Conservation (phyloP, 2,329 filamentous ascomycete genomes). For the Sclerotiophoma versabilis region DNA sequence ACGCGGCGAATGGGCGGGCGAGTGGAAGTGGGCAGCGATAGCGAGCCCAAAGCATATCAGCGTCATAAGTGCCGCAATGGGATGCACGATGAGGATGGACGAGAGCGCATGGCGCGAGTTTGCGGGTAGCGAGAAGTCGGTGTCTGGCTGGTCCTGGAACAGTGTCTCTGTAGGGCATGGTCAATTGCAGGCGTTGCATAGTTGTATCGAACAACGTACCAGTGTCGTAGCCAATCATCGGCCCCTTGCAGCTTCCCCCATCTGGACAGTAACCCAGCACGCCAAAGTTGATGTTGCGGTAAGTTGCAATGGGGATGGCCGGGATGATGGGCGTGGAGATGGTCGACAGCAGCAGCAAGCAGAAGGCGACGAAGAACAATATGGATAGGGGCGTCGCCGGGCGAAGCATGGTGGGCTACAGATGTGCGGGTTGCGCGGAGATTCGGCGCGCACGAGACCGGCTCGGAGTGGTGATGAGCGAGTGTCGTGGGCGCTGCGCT, state of each 20-base stretch:
- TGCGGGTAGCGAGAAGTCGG: conserved; percentile 70
- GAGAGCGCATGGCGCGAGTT: conserved; percentile 74
- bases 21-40: conserved; percentile 82
- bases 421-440: conserved; percentile 29
- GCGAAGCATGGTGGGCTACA: conserved; percentile 73
- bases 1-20: conserved; percentile 85
- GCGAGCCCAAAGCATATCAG: conserved; percentile 85
- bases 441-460: conserved; percentile 41
- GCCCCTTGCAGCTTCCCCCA: conserved; percentile 66
- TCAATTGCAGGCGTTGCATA: conserved; percentile 21
- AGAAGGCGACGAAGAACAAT: conserved; percentile 85
- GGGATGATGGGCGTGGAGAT: conserved; percentile 92
- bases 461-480: conserved; percentile 29
- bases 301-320: conserved; percentile 81
- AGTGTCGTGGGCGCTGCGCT: conserved; percentile 18
- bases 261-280: conserved; percentile 88
- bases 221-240: conserved; percentile 85
- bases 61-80: conserved; percentile 84
- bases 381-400: conserved; percentile 91
- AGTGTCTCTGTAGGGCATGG: conserved; percentile 52
- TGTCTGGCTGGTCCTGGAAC: conserved; percentile 54
- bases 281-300: conserved; percentile 80
- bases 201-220: conserved; percentile 62
- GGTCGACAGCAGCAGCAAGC: conserved; percentile 81
- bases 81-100: conserved; percentile 88